Conservation (phyloP, 257 asterid species). For the Ligustrum vulgare region DNA sequence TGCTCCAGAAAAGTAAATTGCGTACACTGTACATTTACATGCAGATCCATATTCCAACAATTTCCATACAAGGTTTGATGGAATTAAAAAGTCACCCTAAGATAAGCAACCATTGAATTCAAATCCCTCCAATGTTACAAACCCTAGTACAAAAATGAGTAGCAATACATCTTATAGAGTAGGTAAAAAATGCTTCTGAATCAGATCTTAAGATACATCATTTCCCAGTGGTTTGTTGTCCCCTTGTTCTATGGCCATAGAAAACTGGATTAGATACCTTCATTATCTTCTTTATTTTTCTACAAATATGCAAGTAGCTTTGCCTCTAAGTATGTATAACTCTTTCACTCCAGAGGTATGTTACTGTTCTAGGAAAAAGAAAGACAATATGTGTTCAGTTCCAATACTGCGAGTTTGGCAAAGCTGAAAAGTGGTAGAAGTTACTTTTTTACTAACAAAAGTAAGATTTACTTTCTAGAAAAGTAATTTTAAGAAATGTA, state of each 20-base stretch:
- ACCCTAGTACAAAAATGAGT: neutral
- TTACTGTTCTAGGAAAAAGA: neutral
- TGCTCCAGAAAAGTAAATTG: neutral
- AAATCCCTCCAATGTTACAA: neutral
- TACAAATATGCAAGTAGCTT: neutral
- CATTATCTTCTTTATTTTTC: neutral
- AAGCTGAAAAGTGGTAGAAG: neutral
- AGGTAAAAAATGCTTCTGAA: neutral
- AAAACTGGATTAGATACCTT: neutral
- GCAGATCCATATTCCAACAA: neutral
- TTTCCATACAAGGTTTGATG: too few species aligned
- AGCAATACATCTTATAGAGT: neutral
- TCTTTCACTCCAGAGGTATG: neutral
- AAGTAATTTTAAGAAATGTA: neutral
- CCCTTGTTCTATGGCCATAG: neutral
- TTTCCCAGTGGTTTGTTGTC: neutral
- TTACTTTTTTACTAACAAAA: neutral
- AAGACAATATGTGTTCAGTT: neutral
- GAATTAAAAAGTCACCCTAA: neutral
- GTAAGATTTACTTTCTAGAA: neutral
- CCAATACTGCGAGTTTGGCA: neutral
- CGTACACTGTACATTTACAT: neutral
- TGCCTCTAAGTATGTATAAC: neutral
- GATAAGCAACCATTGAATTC: neutral
- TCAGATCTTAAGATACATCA: neutral